Evolutionary conservation across 768 basidiomycete species (phyloP).

Genomic region (Mycena rosella): DNA sequence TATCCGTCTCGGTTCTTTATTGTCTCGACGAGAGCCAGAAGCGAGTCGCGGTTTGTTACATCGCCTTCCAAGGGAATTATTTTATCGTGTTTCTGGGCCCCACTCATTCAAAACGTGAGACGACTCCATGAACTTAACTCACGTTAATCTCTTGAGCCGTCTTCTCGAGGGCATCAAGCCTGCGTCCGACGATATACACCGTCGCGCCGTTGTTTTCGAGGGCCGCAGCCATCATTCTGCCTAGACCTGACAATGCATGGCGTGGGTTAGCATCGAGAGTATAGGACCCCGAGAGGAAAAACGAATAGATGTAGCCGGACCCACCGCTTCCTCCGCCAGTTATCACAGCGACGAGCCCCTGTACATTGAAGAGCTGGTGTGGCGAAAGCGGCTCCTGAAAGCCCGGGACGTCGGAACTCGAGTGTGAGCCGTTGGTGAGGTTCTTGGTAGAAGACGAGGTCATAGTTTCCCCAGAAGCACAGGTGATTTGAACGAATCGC

Average conservation of each 20-base stretch:
- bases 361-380: constrained; percentile 68
- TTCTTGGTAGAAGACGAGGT: constrained; percentile 27
- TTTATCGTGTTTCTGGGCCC: constrained; percentile 68
- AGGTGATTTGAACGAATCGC: background rate
- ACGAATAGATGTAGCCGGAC: constrained; percentile 27
- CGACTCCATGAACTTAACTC: constrained; percentile 38
- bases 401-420: constrained; percentile 21
- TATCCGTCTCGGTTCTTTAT: constrained; percentile 74
- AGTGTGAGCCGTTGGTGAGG: constrained; percentile 31
- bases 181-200: constrained; percentile 83
- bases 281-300: background rate
- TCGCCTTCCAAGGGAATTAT: constrained; percentile 79
- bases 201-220: constrained; percentile 85
- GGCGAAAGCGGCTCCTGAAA: constrained; percentile 47
- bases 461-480: constrained; percentile 15
- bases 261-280: background rate
- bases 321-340: constrained; percentile 83
- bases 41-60: constrained; percentile 69
- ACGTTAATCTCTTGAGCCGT: constrained; percentile 75
- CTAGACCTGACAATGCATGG: constrained; percentile 80
- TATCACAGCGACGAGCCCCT: constrained; percentile 76
- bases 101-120: constrained; percentile 27
- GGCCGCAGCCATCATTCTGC: constrained; percentile 83
- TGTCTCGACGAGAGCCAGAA: constrained; percentile 66
- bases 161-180: constrained; percentile 68